Evolutionary conservation across 306 rosid genomes (phyloP), one percentile per base, ranked within the genome.

Genomic region (Clitoria ternatea): DNA sequence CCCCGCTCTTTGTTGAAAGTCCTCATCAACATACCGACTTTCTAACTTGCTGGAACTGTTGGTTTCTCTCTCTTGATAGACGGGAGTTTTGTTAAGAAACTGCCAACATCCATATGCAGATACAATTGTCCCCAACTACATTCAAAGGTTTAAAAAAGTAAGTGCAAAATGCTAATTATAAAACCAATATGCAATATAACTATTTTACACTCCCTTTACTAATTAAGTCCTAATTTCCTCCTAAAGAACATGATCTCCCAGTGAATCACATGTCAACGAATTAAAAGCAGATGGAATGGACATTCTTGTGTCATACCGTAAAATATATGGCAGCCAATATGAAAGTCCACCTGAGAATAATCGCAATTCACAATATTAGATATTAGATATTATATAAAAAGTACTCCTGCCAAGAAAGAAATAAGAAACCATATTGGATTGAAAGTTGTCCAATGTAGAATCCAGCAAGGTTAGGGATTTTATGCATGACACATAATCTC

Each of bases 301-400:
- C 6, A 48, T 36, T 63, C 43, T 60, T 57, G 54, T 79, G 54
- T 79, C 96, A 48, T 81, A 88, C 97, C 84, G 67, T 89, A 78
- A 91, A 91, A 55, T 91, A 91, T 77, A 86, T 47, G 55, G 75
- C 81, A 29, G 85, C 92, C 74, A 91, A 76, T 4, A 85, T 36
- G 82, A 86, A 88, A 70, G 97, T 91, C 97, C 97, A 91, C 84
- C 97, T 91, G 89, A 81, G 80, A 79, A 73, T 70, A 61, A 69
- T 39, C 14, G 37, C 27, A 35, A 63, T 61, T n/a, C 27, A 18
- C 1, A 23, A 12, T 43, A n/a, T n/a, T n/a, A n/a, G n/a, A n/a
- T n/a, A n/a, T n/a, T n/a, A n/a, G n/a, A n/a, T n/a, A n/a, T n/a
- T n/a, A n/a, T n/a, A n/a, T n/a, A n/a, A n/a, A n/a, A n/a, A n/a